Evolutionary conservation across 2,329 filamentous ascomycete species (phyloP), one percentile per base, ranked within the genome.

Genomic region (Sporothrix phasma): DNA sequence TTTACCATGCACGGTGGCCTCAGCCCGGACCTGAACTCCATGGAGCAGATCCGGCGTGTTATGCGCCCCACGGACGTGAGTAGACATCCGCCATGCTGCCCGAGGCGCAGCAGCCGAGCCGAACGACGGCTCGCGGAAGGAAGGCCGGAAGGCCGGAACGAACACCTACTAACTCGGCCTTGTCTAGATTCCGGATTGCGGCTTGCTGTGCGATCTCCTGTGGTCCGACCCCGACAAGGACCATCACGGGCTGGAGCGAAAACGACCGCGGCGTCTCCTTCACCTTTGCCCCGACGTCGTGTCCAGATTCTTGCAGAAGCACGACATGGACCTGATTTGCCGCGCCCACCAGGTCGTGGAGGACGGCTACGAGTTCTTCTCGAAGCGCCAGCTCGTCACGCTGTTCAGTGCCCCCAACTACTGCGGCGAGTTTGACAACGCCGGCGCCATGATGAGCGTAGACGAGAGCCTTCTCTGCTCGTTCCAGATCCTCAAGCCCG

Each of bases 201-300:
- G 94, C 74, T 85, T 99, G 64, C 88, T 99, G 69, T 97, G 93
- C 80, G 94, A 99, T 82, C 84, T 99, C 65, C 81, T 99, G 69
- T 99, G 94, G 94, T 97, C 94, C 62, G 94, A 99, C 76, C 94
- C 94, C 41, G 94, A 97, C 78, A 99, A 97, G 81, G 94, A 97
- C 74, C n/a, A 97, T 97, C 72, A 97, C 93, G 17, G 94, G 94
- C 64, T 99, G 94, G 94, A 96, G 91, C 76, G 94, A 97, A 80
- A 99, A 97, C 76, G 94, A 99, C 74, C 89, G 94, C 74, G 94
- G 94, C 80, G 94, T 99, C 39, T 97, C 92, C 54, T 99, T 97
- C 81, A 97, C 94, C 61, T 99, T 99, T 73, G 94, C 5, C 93
- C 93, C 22, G 93, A 99, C 72, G 94, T 99, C 24, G 93, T 99